These are phyloP conservation scores for Colletotrichum endophyticum DNA, from an alignment of 2,329 filamentous ascomycete genomes.

Conservation along the genomic window DNA sequence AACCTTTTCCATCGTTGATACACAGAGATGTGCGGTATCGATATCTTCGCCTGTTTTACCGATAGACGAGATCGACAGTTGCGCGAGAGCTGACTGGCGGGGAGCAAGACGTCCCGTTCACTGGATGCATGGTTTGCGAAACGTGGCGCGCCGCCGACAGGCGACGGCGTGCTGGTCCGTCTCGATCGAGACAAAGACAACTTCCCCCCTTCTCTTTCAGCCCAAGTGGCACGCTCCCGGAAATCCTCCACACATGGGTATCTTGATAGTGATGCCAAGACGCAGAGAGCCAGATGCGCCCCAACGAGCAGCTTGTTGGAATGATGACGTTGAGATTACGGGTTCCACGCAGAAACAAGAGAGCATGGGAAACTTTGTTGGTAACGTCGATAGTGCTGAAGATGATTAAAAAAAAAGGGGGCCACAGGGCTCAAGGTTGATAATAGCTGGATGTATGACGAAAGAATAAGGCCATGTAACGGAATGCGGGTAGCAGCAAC, in stretches of 20 bases:
- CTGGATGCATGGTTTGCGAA: neutral
- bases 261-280: neutral
- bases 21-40: neutral
- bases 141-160: neutral
- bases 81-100: neutral
- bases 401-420: neutral
- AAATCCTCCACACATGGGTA: neutral
- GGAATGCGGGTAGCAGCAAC: neutral
- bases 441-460: neutral
- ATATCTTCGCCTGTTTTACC: neutral
- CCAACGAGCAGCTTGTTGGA: neutral
- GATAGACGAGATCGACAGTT: neutral
- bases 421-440: constrained; percentile 8
- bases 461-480: neutral
- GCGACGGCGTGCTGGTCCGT: neutral
- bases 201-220: neutral
- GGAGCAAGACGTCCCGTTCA: neutral
- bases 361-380: neutral
- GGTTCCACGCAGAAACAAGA: neutral
- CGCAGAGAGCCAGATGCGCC: neutral
- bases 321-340: constrained; percentile 10
- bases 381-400: neutral
- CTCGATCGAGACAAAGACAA: constrained; percentile 1
- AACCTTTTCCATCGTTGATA: neutral
- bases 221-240: neutral